Base-by-base conservation (phyloP, 2,329 filamentous ascomycete genomes). In the Pseudogymnoascus sp. region DNA sequence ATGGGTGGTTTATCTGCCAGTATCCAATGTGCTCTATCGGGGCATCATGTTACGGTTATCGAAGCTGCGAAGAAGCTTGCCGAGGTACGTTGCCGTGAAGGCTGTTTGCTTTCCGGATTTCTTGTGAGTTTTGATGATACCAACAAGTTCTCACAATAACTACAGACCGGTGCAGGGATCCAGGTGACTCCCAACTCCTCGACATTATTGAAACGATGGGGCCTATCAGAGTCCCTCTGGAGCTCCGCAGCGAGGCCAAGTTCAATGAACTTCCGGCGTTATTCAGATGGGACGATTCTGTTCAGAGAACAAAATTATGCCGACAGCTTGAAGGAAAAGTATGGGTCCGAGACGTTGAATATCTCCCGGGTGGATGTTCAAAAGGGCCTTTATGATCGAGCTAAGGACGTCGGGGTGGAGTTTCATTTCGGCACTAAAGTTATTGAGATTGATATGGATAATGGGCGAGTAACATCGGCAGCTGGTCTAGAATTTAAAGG, bases 1-100 rank as follows among this genome's bases (percentile, higher is more conserved):
- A 75, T 84, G 18, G 80, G 80, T 18, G 82, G 82, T 4, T 74
- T 85, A 6, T 75, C 77, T n/a, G 75, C 77, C n/a, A 69, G 70
- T 42, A 72, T 72, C 11, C 63, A 69, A 5, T 65, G 67, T 33
- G 56, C 67, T 8, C 65, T 71, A 28, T 68, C 69, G 2, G 70
- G 70, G 2, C 77, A 79, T 62, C 64, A 70, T 23, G 77, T 79
- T 10, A 76, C 72, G 1, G 71, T 80, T n/a, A 72, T 77, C 2
- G 78, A 80, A 63, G 70, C 76, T 1, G 76, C 76, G 3, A 70
- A 70, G 4, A 74, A 75, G 50, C 71, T 79, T 2, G 72, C 73
- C 1, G 76, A 78, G 70, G 73, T 78, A 66, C 69, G 69, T 21
- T 1, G 14, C 2, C 1, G 6, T 21, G 2, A n/a, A 56, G n/a